Evolutionary conservation across 352 stramenopile species (phyloP), one percentile per base, ranked within the genome.

Genomic region (Phytopythium oedochilum): DNA sequence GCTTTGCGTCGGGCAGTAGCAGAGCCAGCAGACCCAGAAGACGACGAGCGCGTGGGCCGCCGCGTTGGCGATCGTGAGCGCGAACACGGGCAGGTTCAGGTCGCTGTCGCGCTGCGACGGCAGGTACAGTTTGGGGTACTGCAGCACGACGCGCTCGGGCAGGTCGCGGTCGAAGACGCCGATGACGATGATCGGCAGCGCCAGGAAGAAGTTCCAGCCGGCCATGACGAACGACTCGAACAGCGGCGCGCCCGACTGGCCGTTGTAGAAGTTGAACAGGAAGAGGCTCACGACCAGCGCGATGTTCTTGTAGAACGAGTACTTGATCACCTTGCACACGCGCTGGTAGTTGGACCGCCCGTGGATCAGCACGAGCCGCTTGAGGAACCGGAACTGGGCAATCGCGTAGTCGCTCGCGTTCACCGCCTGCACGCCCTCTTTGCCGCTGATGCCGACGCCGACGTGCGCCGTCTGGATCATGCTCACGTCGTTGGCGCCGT

Each of bases 231-330:
- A 89, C 28, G 71, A 83, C 66, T 95, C 85, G 45, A 92, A 95
- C 1, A 96, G 58, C 25, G 86, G 71, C 17, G 69, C 61, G 34
- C 79, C 95, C 18, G 87, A 98, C 52, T 97, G 94, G 17, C 92
- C 93, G 63, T 93, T 97, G 70, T 83, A 96, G 42, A 98, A 86
- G 60, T 92, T 96, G 64, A 88, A 89, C 5, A 97, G 68, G 64
- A 98, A 97, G 53, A 98, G 70, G 46, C 75, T 89, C 35, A 97
- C 88, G 52, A 98, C 90, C 23, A 98, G 86, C 29, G 96, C 78
- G 54, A 98, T 94, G 79, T 99, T 99, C 75, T 99, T 98, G 88
- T 99, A 99, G 68, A 99, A 99, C 34, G 96, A 97, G 65, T 98
- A 99, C 10, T 95, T 75, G 57, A 99, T 92, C 32, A 98, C 83